Percentiles rank a stretch among this genome's conserved stretches.
These are phyloP conservation scores for Schrenkiella parvula DNA, from an alignment of 345 rosid species.

Conservation along the genomic window DNA sequence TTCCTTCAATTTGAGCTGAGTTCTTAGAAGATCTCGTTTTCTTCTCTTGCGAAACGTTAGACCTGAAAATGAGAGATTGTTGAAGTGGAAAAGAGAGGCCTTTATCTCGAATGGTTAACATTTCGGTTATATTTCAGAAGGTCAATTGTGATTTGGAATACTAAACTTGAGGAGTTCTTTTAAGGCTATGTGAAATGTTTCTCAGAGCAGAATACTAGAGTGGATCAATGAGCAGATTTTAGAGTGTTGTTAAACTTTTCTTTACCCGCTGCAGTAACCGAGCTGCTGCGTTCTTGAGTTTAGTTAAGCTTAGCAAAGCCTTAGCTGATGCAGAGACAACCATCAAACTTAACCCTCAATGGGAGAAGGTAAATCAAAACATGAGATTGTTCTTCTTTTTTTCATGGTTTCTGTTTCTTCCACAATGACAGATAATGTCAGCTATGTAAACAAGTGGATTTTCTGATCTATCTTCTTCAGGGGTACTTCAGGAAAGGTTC, in stretches of 20 bases:
- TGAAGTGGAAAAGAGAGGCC: not conserved
- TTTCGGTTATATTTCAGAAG: not conserved
- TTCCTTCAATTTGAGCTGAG: not conserved
- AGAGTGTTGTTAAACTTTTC: not conserved
- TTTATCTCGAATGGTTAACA: not conserved
- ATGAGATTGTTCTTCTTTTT: not conserved
- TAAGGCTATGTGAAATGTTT: not conserved
- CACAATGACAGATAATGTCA: not conserved
- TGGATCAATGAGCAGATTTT: not conserved
- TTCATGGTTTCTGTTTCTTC: not conserved
- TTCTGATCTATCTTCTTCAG: slow-evolving; percentile 36
- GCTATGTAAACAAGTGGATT: not conserved
- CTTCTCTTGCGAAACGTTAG: not conserved
- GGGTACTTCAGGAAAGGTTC: slow-evolving; percentile 97
- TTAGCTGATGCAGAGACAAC: slow-evolving; percentile 90
- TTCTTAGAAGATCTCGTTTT: slow-evolving; percentile 3
- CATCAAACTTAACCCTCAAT: slow-evolving; percentile 71
- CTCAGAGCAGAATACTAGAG: not conserved
- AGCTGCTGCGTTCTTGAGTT: slow-evolving; percentile 88
- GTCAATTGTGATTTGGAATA: not conserved
- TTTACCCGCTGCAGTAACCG: slow-evolving; percentile 57
- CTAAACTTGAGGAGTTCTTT: not conserved
- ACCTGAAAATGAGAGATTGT: not conserved
- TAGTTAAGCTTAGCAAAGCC: slow-evolving; percentile 91
- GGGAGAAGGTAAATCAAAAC: slow-evolving; percentile 74